Evolutionary conservation across 2,329 filamentous ascomycete species (phyloP).

Genomic region (Hypoxylon sp.): DNA sequence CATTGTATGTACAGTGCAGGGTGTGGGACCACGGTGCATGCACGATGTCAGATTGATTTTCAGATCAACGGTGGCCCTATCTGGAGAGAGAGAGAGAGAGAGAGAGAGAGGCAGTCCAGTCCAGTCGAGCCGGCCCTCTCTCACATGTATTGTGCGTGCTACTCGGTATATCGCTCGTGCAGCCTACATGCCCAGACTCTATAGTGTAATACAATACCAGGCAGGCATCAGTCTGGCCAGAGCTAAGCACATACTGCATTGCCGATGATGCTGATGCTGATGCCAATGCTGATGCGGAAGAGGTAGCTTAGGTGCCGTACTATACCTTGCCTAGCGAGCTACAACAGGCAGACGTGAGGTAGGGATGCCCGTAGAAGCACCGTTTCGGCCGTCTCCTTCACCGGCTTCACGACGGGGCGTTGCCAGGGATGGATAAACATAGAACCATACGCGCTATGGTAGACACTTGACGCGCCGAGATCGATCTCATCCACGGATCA

Average conservation of each 20-base stretch:
- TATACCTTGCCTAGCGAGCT: no score
- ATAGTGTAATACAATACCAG: not conserved
- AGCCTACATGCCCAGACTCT: conserved; percentile 19
- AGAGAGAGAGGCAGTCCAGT: conserved; percentile 29
- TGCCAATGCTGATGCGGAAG: not conserved
- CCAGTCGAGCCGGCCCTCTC: conserved; percentile 3
- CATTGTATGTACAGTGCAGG: conserved; percentile 33
- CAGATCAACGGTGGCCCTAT: conserved; percentile 40
- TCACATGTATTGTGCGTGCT: conserved; percentile 25
- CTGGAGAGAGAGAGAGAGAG: no score
- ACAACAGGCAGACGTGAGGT: no score
- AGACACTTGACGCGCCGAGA: conserved; percentile 31
- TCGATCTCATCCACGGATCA: conserved; percentile 29
- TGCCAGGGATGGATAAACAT: conserved; percentile 32
- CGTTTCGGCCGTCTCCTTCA: conserved; percentile 34
- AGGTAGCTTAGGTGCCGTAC: not conserved
- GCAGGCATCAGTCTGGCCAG: not conserved
- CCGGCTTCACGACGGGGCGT: conserved; percentile 18
- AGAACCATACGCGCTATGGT: not conserved
- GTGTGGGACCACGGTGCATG: conserved; percentile 43
- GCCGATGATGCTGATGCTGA: not conserved
- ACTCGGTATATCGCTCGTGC: conserved; percentile 22
- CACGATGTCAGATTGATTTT: conserved; percentile 47
- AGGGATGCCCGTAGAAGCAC: conserved; percentile 15
- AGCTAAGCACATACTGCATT: conserved; percentile 9